Percentiles rank a stretch among this genome's conserved stretches.
phyloP scores from a whole-genome alignment of 352 stramenopile genomes.

The Phytopythium boreale region DNA sequence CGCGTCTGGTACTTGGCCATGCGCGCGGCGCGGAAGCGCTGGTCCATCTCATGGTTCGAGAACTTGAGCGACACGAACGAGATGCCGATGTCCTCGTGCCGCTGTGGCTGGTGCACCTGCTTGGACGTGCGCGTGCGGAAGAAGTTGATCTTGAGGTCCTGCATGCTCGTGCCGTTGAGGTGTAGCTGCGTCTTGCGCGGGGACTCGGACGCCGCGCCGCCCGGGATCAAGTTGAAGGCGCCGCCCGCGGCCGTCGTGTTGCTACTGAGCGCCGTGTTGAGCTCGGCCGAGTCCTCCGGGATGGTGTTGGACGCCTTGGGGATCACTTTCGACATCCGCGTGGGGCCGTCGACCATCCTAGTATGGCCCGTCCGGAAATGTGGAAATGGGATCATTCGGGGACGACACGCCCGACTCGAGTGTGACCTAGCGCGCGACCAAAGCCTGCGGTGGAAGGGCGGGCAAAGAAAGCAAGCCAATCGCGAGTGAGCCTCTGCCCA shows the following conservation, averaged over 20 bases:
- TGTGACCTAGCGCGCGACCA: not conserved
- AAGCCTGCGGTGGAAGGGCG: not conserved
- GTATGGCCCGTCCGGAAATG: constrained; percentile 71
- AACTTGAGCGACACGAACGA: constrained; percentile 71
- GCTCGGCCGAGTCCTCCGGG: constrained; percentile 13
- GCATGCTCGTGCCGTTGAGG: constrained; percentile 50
- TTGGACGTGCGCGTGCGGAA: constrained; percentile 47
- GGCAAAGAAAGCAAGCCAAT: not conserved
- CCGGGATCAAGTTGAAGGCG: not conserved
- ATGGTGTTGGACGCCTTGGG: constrained; percentile 38
- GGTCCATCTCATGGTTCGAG: constrained; percentile 64
- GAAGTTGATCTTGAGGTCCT: constrained; percentile 73
- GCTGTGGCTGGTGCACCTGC: constrained; percentile 21
- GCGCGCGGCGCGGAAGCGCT: constrained; percentile 45
- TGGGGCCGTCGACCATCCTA: constrained; percentile 68
- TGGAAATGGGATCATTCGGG: constrained; percentile 64
- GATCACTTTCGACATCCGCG: constrained; percentile 78
- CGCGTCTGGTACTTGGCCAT: constrained; percentile 71
- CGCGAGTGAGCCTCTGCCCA: not conserved
- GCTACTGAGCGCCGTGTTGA: constrained; percentile 29
- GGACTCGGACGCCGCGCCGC: constrained; percentile 4
- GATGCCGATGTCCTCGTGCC: constrained; percentile 79
- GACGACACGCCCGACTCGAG: constrained; percentile 5
- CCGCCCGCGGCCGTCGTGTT: not conserved
- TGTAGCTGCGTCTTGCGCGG: constrained; percentile 38